Base-by-base conservation (phyloP, 2,329 filamentous ascomycete species). In the Alternaria infectoria region DNA sequence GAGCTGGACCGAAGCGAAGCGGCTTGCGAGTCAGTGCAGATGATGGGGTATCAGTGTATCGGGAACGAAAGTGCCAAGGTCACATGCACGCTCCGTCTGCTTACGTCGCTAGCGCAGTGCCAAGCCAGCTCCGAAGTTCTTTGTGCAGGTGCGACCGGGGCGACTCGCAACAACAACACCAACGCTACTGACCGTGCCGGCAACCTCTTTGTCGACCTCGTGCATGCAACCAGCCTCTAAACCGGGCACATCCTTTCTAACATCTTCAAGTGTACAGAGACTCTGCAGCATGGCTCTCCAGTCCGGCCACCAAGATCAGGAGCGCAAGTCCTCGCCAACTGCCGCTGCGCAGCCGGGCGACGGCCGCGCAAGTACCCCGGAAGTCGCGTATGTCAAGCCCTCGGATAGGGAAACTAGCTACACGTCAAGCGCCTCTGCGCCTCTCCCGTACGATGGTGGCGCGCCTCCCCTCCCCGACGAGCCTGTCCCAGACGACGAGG, bases 391-490 rank as follows among this genome's bases (percentile, higher is more conserved):
- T n/a, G 32, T 54, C 17, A 55, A 61, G 46, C 45, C 55, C 54
- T 23, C 12, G 56, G 30, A 67, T 51, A 59, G 65, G 64, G 44
- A 62, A 11, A 59, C 62, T 61, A 57, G 67, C 62, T 52, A 62
- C 62, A 15, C 54, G 50, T 43, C 56, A 40, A 40, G 50, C 59
- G 9, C 59, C 61, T 62, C 66, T 11, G 66, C 73, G n/a, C 73
- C 74, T 8, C 67, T 76, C 52, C 73, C 75, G 13, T 57, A 64
- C 47, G 70, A 73, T 26, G 74, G 75, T 30, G 69, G 75, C 54
- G 73, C 73, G 25, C 77, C 79, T 59, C 79, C 79, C 13, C 76
- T 83, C 11, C 87, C 87, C 54, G 79, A 83, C 57, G 86, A 88
- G 78, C 81, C 83, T 40, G 82, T 78, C 26, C 75, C 74, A 66